Evolutionary conservation across 1,284 basidiomycete species (phyloP), one percentile per base, ranked within the genome.

Genomic region (Ceratobasidium sp.): DNA sequence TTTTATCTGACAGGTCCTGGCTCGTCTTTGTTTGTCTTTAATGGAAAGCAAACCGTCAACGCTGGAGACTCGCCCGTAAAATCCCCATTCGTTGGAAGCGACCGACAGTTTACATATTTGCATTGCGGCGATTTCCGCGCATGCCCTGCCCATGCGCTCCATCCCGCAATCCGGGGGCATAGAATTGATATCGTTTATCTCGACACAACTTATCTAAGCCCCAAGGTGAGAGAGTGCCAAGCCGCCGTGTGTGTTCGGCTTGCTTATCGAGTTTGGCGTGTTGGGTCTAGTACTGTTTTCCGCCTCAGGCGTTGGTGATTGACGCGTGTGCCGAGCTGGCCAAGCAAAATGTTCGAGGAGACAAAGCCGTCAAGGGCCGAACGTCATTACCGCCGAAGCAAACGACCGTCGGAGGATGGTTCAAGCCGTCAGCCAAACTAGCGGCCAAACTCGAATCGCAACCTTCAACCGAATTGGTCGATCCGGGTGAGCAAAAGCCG

Each of bases 71-170:
- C 89, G 59, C 80, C 83, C 9, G 90, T 88, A 83, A 89, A 87
- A 75, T 91, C 90, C 0, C 83, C 87, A 0, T 89, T 84, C 74
- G 84, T 95, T 5, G 93, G 93, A 1, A 89, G 89, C 12, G 80
- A 84, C 32, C 86, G 85, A 71, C 82, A 85, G 0, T 98, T 96
- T 79, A 87, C 94, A 26, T 98, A 98, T 79, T 85, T 99, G 2
- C 97, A 99, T 77, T 99, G 97, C 76, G 97, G 97, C 0, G 97
- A 98, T 80, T 95, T 96, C 77, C 86, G 94, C 73, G 93, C 94
- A 50, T 93, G 90, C 36, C 96, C 96, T 0, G 85, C 86, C 61
- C 94, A 96, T 80, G 86, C 93, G 9, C 77, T 90, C 6, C 96
- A 98, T 79, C 92, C 94, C 0, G 87, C 88, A 0, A 84, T 97